Evolutionary conservation across 176 grass and related monocot species (phyloP).

Genomic region (Oryza officinalis): DNA sequence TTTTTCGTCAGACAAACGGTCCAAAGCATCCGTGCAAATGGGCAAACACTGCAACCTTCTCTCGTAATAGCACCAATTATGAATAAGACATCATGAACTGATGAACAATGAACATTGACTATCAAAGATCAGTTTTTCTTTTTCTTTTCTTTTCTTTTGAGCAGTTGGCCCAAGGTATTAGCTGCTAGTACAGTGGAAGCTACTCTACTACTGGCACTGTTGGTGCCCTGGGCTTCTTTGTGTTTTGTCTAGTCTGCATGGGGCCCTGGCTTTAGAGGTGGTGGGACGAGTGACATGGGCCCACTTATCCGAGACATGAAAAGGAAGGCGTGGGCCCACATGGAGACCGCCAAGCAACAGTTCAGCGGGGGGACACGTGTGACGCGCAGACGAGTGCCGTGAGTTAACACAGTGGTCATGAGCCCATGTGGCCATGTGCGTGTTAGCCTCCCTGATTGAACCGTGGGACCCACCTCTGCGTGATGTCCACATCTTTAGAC

Average conservation of each 20-base stretch:
- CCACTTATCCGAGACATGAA: not conserved
- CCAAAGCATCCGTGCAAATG: not conserved
- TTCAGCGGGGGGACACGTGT: conserved; percentile 16
- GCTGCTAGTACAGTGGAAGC: too few relatives aligned
- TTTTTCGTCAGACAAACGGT: not conserved
- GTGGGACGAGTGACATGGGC: not conserved
- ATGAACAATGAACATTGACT: not conserved
- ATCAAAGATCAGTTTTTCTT: too few relatives aligned
- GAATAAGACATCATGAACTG: not conserved
- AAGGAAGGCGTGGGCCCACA: not conserved
- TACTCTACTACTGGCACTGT: not conserved
- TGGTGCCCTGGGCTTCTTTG: not conserved
- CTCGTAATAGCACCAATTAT: not conserved
- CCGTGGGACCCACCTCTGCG: not conserved
- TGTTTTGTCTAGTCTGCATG: not conserved
- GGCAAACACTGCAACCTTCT: not conserved
- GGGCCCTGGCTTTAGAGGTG: not conserved
- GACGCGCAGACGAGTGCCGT: not conserved
- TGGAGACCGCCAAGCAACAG: not conserved
- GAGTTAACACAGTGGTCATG: not conserved
- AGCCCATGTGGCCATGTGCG: not conserved
- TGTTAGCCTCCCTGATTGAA: not conserved
- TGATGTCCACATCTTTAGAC: not conserved
- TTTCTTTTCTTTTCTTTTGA: too few relatives aligned
- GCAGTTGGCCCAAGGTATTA: not conserved